Conservation (phyloP, 495 filamentous ascomycete genomes). For the Penicillium robsamsonii region DNA sequence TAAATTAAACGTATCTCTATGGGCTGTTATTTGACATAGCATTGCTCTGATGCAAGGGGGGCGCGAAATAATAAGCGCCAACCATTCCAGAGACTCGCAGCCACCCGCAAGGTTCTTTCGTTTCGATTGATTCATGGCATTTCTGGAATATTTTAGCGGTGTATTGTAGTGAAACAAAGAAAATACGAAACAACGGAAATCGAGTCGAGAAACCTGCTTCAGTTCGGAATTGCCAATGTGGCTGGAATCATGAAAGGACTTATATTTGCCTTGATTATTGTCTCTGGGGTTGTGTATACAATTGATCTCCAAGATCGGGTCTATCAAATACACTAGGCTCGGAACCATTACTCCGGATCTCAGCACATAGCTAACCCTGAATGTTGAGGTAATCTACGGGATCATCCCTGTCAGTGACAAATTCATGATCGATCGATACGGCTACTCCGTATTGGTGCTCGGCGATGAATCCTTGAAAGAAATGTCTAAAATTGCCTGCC, state of each 20-base stretch:
- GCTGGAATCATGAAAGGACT: not conserved
- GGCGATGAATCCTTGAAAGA: conserved; percentile 4
- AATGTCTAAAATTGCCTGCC: conserved; percentile 7
- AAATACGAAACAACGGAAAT: not conserved
- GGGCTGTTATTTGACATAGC: conserved; percentile 15
- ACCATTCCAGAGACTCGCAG: conserved; percentile 10
- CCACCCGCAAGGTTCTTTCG: conserved; percentile 11
- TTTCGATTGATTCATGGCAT: conserved; percentile 1
- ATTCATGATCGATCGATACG: conserved; percentile 23
- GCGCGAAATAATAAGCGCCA: not conserved
- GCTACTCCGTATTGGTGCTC: conserved; percentile 10
- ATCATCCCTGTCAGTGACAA: conserved; percentile 30
- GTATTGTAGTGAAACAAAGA: not conserved
- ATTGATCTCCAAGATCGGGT: not conserved
- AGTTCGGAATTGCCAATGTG: not conserved
- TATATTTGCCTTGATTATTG: not conserved
- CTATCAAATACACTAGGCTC: not conserved
- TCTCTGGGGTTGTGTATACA: not conserved
- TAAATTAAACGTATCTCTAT: conserved; percentile 6
- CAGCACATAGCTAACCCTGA: conserved; percentile 7
- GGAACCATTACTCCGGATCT: not conserved
- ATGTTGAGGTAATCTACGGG: not conserved
- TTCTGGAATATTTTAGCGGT: not conserved
- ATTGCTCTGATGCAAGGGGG: conserved; percentile 34
- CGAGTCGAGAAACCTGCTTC: not conserved